Evolutionary conservation across 495 filamentous ascomycete genomes (phyloP).

Genomic region (Halenospora varia): DNA sequence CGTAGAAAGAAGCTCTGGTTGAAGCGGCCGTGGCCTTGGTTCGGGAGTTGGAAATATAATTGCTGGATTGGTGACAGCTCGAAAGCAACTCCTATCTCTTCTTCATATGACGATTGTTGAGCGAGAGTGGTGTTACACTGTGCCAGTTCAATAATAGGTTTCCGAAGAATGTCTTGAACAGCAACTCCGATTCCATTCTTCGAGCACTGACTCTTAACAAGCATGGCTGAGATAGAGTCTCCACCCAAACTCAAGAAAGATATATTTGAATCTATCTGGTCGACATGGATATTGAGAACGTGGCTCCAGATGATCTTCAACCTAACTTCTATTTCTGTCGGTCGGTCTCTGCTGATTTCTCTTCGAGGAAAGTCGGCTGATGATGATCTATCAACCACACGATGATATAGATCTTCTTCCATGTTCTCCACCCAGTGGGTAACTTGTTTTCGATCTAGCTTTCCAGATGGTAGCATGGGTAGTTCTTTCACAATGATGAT

Average conservation of each 20-base stretch:
- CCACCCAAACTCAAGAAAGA: conserved; percentile 31
- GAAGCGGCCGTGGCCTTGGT: conserved; percentile 60
- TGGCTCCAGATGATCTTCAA: conserved; percentile 8
- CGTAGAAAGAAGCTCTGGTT: conserved; percentile 67
- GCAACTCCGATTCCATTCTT: conserved; percentile 16
- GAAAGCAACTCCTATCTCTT: conserved; percentile 47
- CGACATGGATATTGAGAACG: conserved; percentile 44
- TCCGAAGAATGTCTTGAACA: conserved; percentile 15
- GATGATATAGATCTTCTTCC: not conserved
- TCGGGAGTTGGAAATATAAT: conserved; percentile 57
- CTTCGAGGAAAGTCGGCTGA: not conserved
- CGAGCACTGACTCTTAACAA: conserved; percentile 14
- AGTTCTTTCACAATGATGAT: conserved; percentile 10
- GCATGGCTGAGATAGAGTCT: conserved; percentile 35
- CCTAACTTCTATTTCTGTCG: not conserved
- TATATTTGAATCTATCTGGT: conserved; percentile 18
- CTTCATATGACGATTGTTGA: conserved; percentile 9
- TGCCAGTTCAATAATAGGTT: conserved; percentile 14
- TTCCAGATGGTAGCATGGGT: conserved; percentile 5
- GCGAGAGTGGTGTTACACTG: not conserved
- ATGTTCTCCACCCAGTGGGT: conserved; percentile 1
- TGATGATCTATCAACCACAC: not conserved
- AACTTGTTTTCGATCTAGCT: conserved; percentile 5
- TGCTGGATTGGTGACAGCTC: conserved; percentile 69
- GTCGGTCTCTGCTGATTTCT: too few species aligned